These are phyloP conservation scores for Mycena leptocephala DNA, from an alignment of 768 basidiomycete species.

Conservation along the genomic window DNA sequence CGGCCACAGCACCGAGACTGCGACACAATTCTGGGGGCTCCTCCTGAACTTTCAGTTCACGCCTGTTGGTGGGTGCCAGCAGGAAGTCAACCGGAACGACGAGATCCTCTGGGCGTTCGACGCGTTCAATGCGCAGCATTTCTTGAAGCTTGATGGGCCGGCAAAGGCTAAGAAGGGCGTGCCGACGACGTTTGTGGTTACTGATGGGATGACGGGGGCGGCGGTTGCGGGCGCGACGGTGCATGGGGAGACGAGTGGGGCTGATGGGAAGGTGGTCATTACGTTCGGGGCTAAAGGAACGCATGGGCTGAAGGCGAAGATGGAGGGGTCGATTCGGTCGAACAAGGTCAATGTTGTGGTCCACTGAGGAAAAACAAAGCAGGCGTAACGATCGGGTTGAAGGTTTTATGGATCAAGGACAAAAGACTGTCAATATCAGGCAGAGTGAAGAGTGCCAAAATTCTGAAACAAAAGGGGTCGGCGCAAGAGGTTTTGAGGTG, in stretches of 20 bases:
- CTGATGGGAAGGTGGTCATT: constrained; percentile 46
- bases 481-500: no score
- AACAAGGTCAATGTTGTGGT: constrained; percentile 43
- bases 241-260: constrained; percentile 40
- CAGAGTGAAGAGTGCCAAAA: no score
- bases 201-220: constrained; percentile 51
- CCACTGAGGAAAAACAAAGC: no score
- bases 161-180: constrained; percentile 37
- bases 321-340: constrained; percentile 51
- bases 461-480: no score
- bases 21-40: constrained; percentile 55
- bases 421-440: no score
- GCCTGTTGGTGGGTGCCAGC: constrained; percentile 59
- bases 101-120: constrained; percentile 58
- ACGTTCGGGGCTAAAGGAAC: constrained; percentile 44
- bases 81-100: constrained; percentile 48
- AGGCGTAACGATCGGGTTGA: no score
- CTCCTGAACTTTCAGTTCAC: constrained; percentile 53
- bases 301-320: constrained; percentile 51
- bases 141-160: constrained; percentile 56
- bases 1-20: constrained; percentile 46
- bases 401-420: no score
- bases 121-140: constrained; percentile 50
- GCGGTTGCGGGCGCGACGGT: constrained; percentile 54
- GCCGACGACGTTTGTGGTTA: constrained; percentile 52